Percentiles rank a stretch among this genome's conserved stretches.
These are phyloP conservation scores for Rhynchosporium agropyri DNA, from an alignment of 2,329 filamentous ascomycete genomes.

Conservation along the genomic window DNA sequence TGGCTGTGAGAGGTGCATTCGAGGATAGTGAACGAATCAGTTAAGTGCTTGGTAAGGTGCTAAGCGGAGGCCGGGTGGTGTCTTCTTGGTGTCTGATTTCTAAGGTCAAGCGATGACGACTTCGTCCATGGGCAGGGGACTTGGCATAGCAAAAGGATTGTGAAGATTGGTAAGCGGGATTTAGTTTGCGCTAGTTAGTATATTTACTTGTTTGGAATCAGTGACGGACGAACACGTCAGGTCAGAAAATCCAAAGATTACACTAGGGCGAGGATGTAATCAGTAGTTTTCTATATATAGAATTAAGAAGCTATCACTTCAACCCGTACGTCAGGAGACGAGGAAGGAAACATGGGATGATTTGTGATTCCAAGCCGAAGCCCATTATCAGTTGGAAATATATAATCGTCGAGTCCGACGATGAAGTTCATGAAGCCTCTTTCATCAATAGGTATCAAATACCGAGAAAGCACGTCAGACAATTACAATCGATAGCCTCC, in stretches of 20 bases:
- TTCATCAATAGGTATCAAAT: too few relatives aligned
- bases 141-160: neutral
- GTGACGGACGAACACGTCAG: neutral
- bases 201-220: neutral
- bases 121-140: neutral
- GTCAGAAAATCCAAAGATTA: neutral
- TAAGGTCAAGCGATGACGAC: constrained; percentile 12
- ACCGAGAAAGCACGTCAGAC: too few relatives aligned
- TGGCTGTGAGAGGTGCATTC: constrained; percentile 3
- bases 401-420: too few relatives aligned
- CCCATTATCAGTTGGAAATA: too few relatives aligned
- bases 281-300: too few relatives aligned
- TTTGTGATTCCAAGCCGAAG: too few relatives aligned
- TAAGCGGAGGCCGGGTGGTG: neutral
- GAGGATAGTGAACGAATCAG: constrained; percentile 1
- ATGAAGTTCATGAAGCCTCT: too few relatives aligned
- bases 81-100: constrained; percentile 1
- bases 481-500: too few relatives aligned
- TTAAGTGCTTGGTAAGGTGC: constrained; percentile 14
- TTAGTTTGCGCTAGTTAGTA: neutral
- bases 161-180: constrained; percentile 5
- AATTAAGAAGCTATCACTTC: too few relatives aligned
- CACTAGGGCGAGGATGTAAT: neutral
- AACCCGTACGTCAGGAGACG: too few relatives aligned
- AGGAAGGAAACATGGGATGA: too few relatives aligned